Evolutionary conservation across 2,329 filamentous ascomycete genomes (phyloP), one percentile per base, ranked within the genome.

Genomic region (Penicillium griseofulvum): DNA sequence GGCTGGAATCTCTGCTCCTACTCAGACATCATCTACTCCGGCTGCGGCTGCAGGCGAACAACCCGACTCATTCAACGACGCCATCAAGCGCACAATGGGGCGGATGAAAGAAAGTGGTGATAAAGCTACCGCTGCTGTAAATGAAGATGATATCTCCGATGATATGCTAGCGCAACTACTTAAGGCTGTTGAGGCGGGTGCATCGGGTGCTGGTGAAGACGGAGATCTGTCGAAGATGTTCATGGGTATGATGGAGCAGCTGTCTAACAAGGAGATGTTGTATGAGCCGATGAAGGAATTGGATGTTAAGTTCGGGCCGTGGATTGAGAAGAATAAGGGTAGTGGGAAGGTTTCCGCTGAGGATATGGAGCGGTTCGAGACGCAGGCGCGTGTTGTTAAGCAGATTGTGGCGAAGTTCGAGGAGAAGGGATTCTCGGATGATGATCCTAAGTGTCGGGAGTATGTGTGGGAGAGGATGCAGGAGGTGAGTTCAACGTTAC

Each of bases 251-350:
- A 97, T 99, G 93, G 91, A 97, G 76, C 92, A 99, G 74, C 82
- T 99, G 60, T 97, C 94, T 4, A 96, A 96, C 74, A 97, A 96
- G 79, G 94, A 97, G 65, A 97, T 99, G 60, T 77, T 99, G 48
- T 97, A 97, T 71, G 93, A 99, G 77, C 94, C 94, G 2, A 97
- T 99, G 91, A 96, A 96, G 78, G 94, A 99, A 76, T 79, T 99
- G 45, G 79, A 96, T 72, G 88, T 90, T 50, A 97, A 97, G 74
- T 99, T 94, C 69, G 93, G 92, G 0, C 85, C 77, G 2, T 99
- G 94, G 93, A 81, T 99, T 71, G 83, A 83, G 66, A 87, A 89
- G 75, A 93, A 97, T 72, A 80, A 80, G 64, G 82, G 77, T 38
- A 85, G 79, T 24, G 68, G 62, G 0, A 86, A 85, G 49, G 76